Evolutionary conservation across 2,329 filamentous ascomycete species (phyloP), one percentile per base, ranked within the genome.

Genomic region (Ophiostoma australiae): DNA sequence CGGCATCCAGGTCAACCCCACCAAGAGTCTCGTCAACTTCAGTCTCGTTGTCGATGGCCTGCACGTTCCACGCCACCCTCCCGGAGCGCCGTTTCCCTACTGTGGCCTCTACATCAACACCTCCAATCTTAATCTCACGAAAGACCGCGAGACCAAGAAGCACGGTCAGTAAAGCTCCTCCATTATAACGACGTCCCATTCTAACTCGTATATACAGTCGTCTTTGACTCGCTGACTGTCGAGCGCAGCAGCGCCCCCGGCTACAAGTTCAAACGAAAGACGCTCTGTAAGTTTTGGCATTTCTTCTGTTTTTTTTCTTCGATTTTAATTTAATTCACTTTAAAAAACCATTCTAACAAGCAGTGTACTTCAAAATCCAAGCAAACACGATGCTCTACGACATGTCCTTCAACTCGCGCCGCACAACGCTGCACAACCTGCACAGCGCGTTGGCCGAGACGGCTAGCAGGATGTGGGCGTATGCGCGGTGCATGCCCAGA

Each of bases 11-110:
- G 89, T 97, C 70, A 94, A 91, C 77, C 82, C 86, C 0, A 82
- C 85, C 67, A 99, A 99, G 81, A 95, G 90, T 52, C 82, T 97
- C 70, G 87, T 90, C 70, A 99, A 97, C 78, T 98, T 98, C 77
- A 86, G 91, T 27, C 82, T 90, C 67, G 77, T 77, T 0, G 80
- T 93, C 58, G 80, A 84, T 39, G 87, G 84, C 0, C 77, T 78
- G 8, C 78, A 81, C 39, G 84, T 91, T 55, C 81, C 83, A 3
- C 83, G 84, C 55, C 76, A 87, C 55, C 76, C 78, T 1, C 76
- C 75, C 0, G 78, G 76, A 4, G 71, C 76, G 2, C 61, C 31
- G n/a, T 98, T 99, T 78, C 93, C 94, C 0, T 99, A 97, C 79
- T 98, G 95, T 77, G 95, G 95, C 55, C 87, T 88, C 61, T 79